Evolutionary conservation across 2,329 filamentous ascomycete genomes (phyloP).

Genomic region (Blumeriella jaapii): DNA sequence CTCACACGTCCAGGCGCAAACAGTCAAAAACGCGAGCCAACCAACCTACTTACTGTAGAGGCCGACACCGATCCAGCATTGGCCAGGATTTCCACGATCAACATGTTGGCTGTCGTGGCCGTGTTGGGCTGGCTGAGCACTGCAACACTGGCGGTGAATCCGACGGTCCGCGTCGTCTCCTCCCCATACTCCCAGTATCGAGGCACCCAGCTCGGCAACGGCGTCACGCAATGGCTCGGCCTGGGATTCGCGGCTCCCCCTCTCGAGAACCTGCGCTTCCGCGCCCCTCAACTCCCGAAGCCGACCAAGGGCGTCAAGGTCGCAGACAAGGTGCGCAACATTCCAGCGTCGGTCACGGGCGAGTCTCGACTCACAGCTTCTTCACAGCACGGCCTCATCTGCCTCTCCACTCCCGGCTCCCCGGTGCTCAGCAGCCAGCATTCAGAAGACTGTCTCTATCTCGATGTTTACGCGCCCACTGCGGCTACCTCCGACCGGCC

Average conservation of each 20-base stretch:
- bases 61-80: too few species aligned
- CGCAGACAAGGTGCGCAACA: too few species aligned
- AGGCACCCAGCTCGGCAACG: slow-evolving; percentile 4
- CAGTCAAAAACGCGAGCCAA: too few species aligned
- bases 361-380: background rate
- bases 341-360: background rate
- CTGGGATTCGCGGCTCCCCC: slow-evolving; percentile 4
- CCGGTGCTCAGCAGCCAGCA: slow-evolving; percentile 4
- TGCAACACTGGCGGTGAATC: too few species aligned
- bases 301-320: slow-evolving; percentile 3
- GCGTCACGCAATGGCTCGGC: slow-evolving; percentile 4
- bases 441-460: slow-evolving; percentile 54
- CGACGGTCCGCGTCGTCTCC: too few species aligned
- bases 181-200: slow-evolving; percentile 5
- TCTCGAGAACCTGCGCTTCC: slow-evolving; percentile 1
- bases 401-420: background rate
- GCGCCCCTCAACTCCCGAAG: slow-evolving; percentile 3
- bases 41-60: too few species aligned
- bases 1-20: too few species aligned
- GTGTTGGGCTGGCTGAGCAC: too few species aligned
- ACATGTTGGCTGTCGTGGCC: too few species aligned
- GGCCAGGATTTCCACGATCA: too few species aligned
- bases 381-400: background rate
- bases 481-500: slow-evolving; percentile 31
- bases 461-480: slow-evolving; percentile 49